A percentile compares a stretch with the other conserved stretches of the same genome.
Conservation (phyloP, 441 rosid genomes). For the Croton laevigatus region DNA sequence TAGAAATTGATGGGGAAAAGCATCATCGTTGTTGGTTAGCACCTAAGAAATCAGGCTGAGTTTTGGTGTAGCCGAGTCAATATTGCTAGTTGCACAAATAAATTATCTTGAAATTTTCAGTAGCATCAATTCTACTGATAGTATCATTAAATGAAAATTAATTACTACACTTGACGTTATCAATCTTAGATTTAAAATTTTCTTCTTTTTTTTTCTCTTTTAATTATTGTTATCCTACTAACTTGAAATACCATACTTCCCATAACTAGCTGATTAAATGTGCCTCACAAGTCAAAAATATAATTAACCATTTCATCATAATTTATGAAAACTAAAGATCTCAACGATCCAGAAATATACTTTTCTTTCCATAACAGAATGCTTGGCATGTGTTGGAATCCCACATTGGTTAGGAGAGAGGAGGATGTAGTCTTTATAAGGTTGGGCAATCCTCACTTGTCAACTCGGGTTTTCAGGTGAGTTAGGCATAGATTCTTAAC, state of each 20-base stretch:
- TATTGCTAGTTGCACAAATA: background rate
- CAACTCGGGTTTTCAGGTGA: too few species aligned
- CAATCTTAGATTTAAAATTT: background rate
- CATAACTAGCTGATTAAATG: background rate
- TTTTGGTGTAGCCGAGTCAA: background rate
- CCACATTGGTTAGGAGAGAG: too few species aligned
- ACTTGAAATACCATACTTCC: background rate
- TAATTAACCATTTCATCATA: background rate
- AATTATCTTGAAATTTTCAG: background rate
- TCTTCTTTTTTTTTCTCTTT: too few species aligned
- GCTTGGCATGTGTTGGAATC: background rate
- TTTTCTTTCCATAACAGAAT: background rate
- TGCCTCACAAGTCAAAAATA: background rate
- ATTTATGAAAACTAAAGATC: background rate
- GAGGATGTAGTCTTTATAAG: too few species aligned
- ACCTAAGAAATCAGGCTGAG: background rate
- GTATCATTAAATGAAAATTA: background rate
- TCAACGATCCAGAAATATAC: background rate
- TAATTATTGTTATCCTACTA: too few species aligned
- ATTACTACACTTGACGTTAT: background rate
- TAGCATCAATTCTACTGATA: background rate
- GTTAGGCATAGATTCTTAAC: too few species aligned
- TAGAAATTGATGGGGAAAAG: background rate
- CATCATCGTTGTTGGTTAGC: background rate
- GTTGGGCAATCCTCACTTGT: too few species aligned